phyloP scores from a whole-genome alignment of 176 grass and related monocot species.

The Tillandsia fasciculata region DNA sequence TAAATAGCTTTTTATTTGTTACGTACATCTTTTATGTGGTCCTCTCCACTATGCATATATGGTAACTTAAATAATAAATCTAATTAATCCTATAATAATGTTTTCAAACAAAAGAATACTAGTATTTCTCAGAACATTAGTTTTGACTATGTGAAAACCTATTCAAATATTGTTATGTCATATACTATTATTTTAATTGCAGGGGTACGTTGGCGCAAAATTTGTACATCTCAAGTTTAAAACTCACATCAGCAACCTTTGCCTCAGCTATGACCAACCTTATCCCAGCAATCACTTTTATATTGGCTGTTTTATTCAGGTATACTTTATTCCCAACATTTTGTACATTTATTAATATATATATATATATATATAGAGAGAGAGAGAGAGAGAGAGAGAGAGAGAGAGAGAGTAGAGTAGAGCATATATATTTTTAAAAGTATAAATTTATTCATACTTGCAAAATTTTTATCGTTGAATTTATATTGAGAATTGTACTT shows the following conservation, averaged over 20 bases:
- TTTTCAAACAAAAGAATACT: too few species aligned
- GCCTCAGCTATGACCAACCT: slow-evolving; percentile 80
- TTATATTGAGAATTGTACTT: too few species aligned
- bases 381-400: too few species aligned
- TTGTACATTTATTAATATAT: too few species aligned
- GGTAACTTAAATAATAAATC: too few species aligned
- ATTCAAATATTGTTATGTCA: neutral
- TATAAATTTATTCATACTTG: too few species aligned
- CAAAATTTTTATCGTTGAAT: too few species aligned
- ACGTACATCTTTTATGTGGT: neutral
- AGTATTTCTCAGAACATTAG: neutral
- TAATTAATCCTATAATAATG: too few species aligned
- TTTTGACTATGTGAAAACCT: neutral
- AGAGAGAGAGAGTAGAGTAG: too few species aligned
- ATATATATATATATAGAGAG: too few species aligned
- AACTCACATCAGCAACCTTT: slow-evolving; percentile 69
- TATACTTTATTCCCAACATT: neutral
- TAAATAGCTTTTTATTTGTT: neutral
- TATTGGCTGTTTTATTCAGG: slow-evolving; percentile 62
- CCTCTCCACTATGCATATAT: neutral
- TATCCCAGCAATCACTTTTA: slow-evolving; percentile 61
- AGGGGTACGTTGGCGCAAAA: slow-evolving; percentile 76
- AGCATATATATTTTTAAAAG: too few species aligned
- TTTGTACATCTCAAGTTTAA: slow-evolving; percentile 66
- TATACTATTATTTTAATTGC: slow-evolving; percentile 14